Percentiles rank a stretch among this genome's conserved stretches.
Conservation (phyloP, 192 early-diverging fungal genomes). For the Umbelopsis ramanniana region DNA sequence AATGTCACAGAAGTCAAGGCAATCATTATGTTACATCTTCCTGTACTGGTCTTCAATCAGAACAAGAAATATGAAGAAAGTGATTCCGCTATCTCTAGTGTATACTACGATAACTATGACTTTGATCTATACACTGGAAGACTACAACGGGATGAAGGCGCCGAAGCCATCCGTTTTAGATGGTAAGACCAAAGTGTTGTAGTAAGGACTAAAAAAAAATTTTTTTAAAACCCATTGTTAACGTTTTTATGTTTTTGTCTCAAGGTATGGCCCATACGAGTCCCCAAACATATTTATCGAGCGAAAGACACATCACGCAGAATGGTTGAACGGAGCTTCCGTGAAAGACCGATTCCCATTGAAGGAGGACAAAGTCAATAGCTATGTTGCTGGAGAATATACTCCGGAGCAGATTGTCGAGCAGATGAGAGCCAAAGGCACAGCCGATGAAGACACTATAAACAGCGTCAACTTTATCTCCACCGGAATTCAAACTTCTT, state of each 20-base stretch:
- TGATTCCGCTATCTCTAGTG: conserved; percentile 89
- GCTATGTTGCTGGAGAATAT: conserved; percentile 77
- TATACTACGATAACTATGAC: conserved; percentile 92
- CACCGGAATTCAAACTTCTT: conserved; percentile 71
- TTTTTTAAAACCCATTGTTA: not conserved
- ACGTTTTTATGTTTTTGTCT: not conserved
- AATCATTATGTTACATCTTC: conserved; percentile 87
- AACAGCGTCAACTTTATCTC: conserved; percentile 72
- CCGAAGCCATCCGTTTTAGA: conserved; percentile 88
- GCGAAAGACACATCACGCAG: conserved; percentile 55
- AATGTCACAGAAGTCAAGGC: conserved; percentile 96
- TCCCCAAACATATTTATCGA: conserved; percentile 41
- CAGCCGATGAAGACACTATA: conserved; percentile 75
- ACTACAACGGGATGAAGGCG: conserved; percentile 87
- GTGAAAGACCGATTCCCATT: conserved; percentile 94
- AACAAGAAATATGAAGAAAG: conserved; percentile 69
- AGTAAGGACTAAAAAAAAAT: not conserved
- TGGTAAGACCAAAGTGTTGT: conserved; percentile 74
- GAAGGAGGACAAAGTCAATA: conserved; percentile 92
- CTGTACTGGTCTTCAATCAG: conserved; percentile 81
- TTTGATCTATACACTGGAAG: conserved; percentile 92
- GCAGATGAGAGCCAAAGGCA: conserved; percentile 75
- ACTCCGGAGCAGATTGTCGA: conserved; percentile 73
- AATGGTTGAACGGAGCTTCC: conserved; percentile 52
- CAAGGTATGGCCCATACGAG: conserved; percentile 39